Percentiles rank a stretch among this genome's conserved stretches.
phyloP scores from a whole-genome alignment of 1,284 basidiomycete species.

The Baeospora myosura region DNA sequence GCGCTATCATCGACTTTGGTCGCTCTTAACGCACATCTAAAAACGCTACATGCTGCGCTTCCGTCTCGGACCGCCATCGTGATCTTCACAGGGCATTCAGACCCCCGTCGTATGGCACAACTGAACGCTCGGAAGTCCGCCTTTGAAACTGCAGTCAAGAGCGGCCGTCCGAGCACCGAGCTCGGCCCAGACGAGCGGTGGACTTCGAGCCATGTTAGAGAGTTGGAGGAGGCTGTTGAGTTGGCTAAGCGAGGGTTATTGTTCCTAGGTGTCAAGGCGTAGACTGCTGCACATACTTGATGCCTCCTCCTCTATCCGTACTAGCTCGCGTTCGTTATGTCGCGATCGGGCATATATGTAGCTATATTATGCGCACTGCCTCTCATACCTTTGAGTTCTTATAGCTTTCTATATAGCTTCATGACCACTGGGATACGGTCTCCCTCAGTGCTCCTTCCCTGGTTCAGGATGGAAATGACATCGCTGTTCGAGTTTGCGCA shows the following conservation, averaged over 20 bases:
- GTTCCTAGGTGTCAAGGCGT: conserved; percentile 71
- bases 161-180: conserved; percentile 43
- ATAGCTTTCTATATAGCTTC: too few relatives aligned
- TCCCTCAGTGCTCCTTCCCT: too few relatives aligned
- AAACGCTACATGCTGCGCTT: conserved; percentile 56
- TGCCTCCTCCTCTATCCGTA: too few relatives aligned
- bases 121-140: conserved; percentile 61
- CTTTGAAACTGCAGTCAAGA: conserved; percentile 67
- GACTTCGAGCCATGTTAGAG: conserved; percentile 69
- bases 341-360: too few relatives aligned
- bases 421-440: too few relatives aligned
- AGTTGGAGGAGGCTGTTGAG: conserved; percentile 72
- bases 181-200: conserved; percentile 47
- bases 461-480: too few relatives aligned
- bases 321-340: too few relatives aligned
- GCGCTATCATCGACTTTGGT: conserved; percentile 31
- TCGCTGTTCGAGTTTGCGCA: too few relatives aligned
- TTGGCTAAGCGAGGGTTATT: conserved; percentile 73
- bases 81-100: conserved; percentile 80
- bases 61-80: conserved; percentile 76
- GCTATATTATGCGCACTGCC: too few relatives aligned
- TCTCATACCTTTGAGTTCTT: too few relatives aligned
- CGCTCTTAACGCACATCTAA: conserved; percentile 55
- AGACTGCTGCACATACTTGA: too few relatives aligned
- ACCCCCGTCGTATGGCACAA: conserved; percentile 71